A percentile compares a stretch with the other conserved stretches of the same genome.
Evolutionary conservation across 2,329 filamentous ascomycete species (phyloP).

Genomic region (Apiospora hydei): DNA sequence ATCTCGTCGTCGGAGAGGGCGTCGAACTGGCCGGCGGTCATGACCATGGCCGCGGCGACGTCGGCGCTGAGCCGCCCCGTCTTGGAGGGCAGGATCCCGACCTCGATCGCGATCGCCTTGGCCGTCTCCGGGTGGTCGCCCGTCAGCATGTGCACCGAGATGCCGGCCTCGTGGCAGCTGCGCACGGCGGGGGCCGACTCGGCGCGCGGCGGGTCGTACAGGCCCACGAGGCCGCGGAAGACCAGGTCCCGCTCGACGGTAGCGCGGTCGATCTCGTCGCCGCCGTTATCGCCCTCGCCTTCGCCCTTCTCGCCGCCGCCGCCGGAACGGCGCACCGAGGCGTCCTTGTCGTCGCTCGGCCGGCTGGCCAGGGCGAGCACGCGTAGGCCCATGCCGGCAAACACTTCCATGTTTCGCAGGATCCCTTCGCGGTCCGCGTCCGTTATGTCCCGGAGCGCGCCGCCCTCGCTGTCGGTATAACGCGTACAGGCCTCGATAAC

Average conservation of each 20-base stretch:
- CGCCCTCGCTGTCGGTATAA: conserved; percentile 47
- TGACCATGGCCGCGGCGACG: conserved; percentile 65
- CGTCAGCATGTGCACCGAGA: conserved; percentile 73
- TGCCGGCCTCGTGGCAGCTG: conserved; percentile 67
- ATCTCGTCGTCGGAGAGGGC: conserved; percentile 68
- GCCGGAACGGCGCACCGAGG: conserved; percentile 41
- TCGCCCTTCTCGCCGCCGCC: conserved; percentile 33
- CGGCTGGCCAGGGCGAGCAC: conserved; percentile 70
- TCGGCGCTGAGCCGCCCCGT: conserved; percentile 64
- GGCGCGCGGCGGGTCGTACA: conserved; percentile 75
- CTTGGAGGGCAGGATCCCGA: conserved; percentile 66
- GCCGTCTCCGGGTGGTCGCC: conserved; percentile 71
- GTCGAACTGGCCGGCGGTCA: conserved; percentile 71
- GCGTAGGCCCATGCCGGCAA: conserved; percentile 65
- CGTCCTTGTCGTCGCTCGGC: conserved; percentile 51
- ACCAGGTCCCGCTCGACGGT: conserved; percentile 65
- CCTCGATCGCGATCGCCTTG: conserved; percentile 66
- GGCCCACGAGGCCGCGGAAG: conserved; percentile 72
- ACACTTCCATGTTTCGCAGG: conserved; percentile 66
- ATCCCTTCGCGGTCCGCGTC: conserved; percentile 59
- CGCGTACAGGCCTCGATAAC: conserved; percentile 66
- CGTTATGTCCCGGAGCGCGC: conserved; percentile 49
- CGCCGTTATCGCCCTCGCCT: neutral
- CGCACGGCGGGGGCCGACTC: conserved; percentile 69
- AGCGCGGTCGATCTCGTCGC: conserved; percentile 54